phyloP scores from a whole-genome alignment of 768 basidiomycete species.

The Panellus pusillus region DNA sequence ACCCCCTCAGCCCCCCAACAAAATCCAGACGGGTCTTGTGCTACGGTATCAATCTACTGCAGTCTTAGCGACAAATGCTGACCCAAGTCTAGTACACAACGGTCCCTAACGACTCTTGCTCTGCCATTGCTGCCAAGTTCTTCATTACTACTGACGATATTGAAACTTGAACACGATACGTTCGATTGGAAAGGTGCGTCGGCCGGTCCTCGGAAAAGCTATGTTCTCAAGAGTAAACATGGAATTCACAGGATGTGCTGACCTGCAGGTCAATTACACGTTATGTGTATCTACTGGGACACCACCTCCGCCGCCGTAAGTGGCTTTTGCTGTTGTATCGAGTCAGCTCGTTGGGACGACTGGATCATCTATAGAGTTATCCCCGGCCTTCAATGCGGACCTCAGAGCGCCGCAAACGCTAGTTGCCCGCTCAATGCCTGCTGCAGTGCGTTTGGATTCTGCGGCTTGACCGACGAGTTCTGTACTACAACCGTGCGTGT shows the following conservation, averaged over 20 bases:
- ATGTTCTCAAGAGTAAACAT: neutral
- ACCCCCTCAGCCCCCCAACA: slow-evolving; percentile 12
- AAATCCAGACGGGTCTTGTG: slow-evolving; percentile 20
- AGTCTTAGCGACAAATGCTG: neutral
- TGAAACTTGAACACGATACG: slow-evolving; percentile 23
- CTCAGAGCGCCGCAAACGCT: slow-evolving; percentile 20
- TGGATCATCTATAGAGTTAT: slow-evolving; percentile 13
- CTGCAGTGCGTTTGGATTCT: slow-evolving; percentile 28
- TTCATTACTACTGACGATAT: slow-evolving; percentile 22
- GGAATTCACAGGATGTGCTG: slow-evolving; percentile 15
- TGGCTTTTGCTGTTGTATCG: neutral
- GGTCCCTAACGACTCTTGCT: slow-evolving; percentile 15
- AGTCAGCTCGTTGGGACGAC: neutral
- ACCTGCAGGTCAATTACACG: slow-evolving; percentile 17
- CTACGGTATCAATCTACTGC: neutral
- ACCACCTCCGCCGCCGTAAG: slow-evolving; percentile 25
- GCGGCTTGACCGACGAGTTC: slow-evolving; percentile 26
- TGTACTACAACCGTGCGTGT: slow-evolving; percentile 19
- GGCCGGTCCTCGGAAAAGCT: neutral
- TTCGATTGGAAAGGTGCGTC: slow-evolving; percentile 23
- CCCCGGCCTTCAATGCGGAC: slow-evolving; percentile 25
- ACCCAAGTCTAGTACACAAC: slow-evolving; percentile 11
- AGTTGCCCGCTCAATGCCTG: slow-evolving; percentile 27
- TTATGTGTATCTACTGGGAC: slow-evolving; percentile 26
- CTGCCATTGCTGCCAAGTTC: slow-evolving; percentile 21